Conservation (phyloP, 2,329 filamentous ascomycete genomes). For the Metarhizium brunneum region DNA sequence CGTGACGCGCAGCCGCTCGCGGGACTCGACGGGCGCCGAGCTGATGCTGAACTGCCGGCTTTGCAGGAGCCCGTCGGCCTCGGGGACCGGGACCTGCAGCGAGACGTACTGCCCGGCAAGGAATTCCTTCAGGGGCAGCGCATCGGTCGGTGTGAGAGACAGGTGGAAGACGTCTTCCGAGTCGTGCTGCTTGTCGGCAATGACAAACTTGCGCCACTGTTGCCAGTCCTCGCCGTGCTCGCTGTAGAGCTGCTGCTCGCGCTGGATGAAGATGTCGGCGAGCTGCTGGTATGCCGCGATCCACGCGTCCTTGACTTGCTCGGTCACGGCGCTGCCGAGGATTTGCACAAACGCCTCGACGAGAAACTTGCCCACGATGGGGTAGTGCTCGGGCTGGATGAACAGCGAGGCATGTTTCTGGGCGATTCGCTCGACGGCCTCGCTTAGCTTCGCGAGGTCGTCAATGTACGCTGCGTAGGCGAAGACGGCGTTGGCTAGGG, state of each 20-base stretch:
- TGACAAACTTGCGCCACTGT: slow-evolving; percentile 42
- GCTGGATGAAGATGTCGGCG: slow-evolving; percentile 59
- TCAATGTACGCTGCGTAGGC: slow-evolving; percentile 67
- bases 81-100: slow-evolving; percentile 51
- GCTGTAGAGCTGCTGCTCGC: slow-evolving; percentile 54
- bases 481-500: slow-evolving; percentile 59
- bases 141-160: slow-evolving; percentile 56
- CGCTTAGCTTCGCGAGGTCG: slow-evolving; percentile 49
- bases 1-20: slow-evolving; percentile 60
- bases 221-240: slow-evolving; percentile 29
- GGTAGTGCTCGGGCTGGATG: slow-evolving; percentile 59
- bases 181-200: slow-evolving; percentile 53
- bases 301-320: slow-evolving; percentile 62
- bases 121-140: slow-evolving; percentile 45
- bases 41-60: slow-evolving; percentile 69
- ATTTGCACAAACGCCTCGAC: slow-evolving; percentile 58
- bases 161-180: slow-evolving; percentile 55
- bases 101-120: slow-evolving; percentile 67
- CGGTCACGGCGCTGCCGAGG: slow-evolving; percentile 57
- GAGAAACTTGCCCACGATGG: slow-evolving; percentile 59
- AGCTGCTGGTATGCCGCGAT: slow-evolving; percentile 60
- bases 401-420: slow-evolving; percentile 67
- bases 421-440: slow-evolving; percentile 56
- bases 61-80: slow-evolving; percentile 50
- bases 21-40: slow-evolving; percentile 38